A percentile compares a stretch with the other conserved stretches of the same genome.
These are phyloP conservation scores for Filobasidium wieringae DNA, from an alignment of 768 basidiomycete genomes.

Conservation along the genomic window DNA sequence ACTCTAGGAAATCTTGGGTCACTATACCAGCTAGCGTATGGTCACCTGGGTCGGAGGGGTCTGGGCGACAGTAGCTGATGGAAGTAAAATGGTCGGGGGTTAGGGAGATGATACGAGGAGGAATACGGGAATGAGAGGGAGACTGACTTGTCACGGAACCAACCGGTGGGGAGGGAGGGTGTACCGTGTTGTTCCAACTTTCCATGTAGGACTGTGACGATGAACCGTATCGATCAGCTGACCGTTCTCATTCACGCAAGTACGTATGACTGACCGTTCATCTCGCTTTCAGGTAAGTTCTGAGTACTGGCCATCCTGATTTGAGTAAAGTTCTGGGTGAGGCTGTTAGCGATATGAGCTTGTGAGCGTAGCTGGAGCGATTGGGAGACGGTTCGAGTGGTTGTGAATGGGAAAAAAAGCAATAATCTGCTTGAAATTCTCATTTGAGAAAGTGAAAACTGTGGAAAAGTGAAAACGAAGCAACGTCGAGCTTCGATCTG, in stretches of 20 bases:
- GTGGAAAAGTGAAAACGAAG: too few relatives aligned
- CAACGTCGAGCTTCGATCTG: too few relatives aligned
- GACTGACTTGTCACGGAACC: background rate
- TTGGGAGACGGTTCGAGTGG: too few relatives aligned
- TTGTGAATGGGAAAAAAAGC: too few relatives aligned
- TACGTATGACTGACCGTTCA: background rate
- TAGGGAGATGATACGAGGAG: background rate
- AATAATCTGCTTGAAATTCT: too few relatives aligned
- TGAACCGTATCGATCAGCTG: background rate
- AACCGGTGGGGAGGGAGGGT: background rate
- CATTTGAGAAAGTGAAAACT: too few relatives aligned
- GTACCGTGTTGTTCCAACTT: background rate
- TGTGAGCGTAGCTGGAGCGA: too few relatives aligned
- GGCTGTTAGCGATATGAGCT: background rate
- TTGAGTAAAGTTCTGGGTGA: background rate
- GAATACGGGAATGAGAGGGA: background rate
- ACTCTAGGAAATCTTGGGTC: conserved; percentile 32
- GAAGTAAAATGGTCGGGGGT: background rate
- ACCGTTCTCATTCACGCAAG: background rate
- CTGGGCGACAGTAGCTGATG: conserved; percentile 10
- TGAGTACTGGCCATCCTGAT: background rate
- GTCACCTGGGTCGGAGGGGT: conserved; percentile 24
- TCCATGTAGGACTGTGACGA: background rate
- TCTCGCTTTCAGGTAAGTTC: background rate
- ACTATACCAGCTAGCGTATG: conserved; percentile 34